phyloP scores from a whole-genome alignment of 306 rosid genomes.

The Medicago lupulina region DNA sequence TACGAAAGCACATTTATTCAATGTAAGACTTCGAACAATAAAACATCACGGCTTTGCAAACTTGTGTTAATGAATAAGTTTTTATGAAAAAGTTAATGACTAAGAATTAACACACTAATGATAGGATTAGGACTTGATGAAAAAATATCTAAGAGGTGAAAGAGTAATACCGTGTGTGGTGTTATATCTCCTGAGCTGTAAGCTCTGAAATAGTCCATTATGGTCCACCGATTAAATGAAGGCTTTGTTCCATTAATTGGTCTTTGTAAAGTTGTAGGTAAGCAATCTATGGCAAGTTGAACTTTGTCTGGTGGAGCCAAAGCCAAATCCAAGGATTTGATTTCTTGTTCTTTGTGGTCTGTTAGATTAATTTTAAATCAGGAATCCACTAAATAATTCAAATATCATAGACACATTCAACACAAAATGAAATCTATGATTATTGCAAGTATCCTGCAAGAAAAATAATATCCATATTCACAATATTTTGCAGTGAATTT shows the following conservation, averaged over 20 bases:
- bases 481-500: background rate
- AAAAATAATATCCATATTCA: constrained; percentile 13
- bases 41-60: background rate
- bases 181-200: constrained; percentile 63
- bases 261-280: constrained; percentile 51
- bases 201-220: constrained; percentile 76
- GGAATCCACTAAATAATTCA: constrained; percentile 4
- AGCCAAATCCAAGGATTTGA: constrained; percentile 54
- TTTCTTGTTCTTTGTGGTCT: constrained; percentile 65
- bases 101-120: constrained; percentile 19
- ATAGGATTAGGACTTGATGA: background rate
- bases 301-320: constrained; percentile 70
- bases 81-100: background rate
- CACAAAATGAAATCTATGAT: constrained; percentile 11
- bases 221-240: constrained; percentile 71
- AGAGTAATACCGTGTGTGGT: constrained; percentile 63
- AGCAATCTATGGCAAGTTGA: constrained; percentile 62
- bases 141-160: constrained; percentile 28
- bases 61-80: background rate
- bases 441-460: background rate
- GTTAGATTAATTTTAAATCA: constrained; percentile 38
- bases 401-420: background rate
- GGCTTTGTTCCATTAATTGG: constrained; percentile 28
- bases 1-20: no score
- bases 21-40: no score